Evolutionary conservation across 192 early-diverging fungal genomes (phyloP), one percentile per base, ranked within the genome.

Genomic region (Podila epigama): DNA sequence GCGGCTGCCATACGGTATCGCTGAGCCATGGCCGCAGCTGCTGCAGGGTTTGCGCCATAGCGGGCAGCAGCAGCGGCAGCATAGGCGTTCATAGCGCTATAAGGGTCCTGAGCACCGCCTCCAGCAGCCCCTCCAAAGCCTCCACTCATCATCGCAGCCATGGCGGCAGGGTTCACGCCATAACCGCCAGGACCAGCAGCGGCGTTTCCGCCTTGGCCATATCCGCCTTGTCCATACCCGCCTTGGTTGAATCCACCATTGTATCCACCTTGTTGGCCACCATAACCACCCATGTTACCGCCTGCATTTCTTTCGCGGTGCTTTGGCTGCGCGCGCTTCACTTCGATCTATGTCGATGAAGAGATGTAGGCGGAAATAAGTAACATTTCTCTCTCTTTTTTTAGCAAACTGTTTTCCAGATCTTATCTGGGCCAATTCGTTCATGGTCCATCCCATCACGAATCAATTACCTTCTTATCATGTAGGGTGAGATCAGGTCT

Each of bases 261-360:
- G 51, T 61, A 50, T 15, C 73, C 73, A 20, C 58, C 67, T 56
- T 58, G 55, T 52, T 69, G 83, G 56, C 11, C 69, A 10, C 80
- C 75, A 27, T 79, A 82, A 5, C 58, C 33, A 40, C 57, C 50
- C 52, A 58, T 7, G 27, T 62, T 42, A 40, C 34, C 55, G 35
- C 37, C 57, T 70, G 69, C 37, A 35, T 56, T 40, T 57, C 66
- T 69, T 59, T 70, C 42, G 56, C 84, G 70, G 66, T 82, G 80
- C 63, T 92, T 92, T 34, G 91, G 91, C 79, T 88, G 88, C 3
- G 91, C 91, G 36, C 84, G 80, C 70, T 90, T 89, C 16, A 92
- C 88, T 66, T 92, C 90, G 37, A 92, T 79, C 89, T 91, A 66
- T n/a, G 37, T 29, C 6, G 11, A 10, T 22, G 28, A 29, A 44